A percentile compares a stretch with the other conserved stretches of the same genome.
Evolutionary conservation across 805 yeast genomes (phyloP).

Genomic region (Metschnikowia henanensis): DNA sequence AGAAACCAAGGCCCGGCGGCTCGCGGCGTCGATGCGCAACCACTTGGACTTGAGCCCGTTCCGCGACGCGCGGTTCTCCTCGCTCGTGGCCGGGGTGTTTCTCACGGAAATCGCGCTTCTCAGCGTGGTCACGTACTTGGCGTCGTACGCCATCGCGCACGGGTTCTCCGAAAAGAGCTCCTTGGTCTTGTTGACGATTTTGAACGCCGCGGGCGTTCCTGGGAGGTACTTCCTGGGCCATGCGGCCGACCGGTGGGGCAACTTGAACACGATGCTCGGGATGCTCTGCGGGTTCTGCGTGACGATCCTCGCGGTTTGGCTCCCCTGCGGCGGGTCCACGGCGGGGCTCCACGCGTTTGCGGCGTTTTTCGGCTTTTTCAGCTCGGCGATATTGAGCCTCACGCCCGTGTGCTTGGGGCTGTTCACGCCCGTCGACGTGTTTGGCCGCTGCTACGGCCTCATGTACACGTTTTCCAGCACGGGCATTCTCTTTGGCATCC

Average conservation of each 20-base stretch:
- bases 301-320: slow-evolving; percentile 56
- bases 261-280: slow-evolving; percentile 53
- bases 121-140: slow-evolving; percentile 52
- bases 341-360: slow-evolving; percentile 52
- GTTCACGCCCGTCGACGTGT: slow-evolving; percentile 60
- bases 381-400: slow-evolving; percentile 61
- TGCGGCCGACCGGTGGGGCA: slow-evolving; percentile 54
- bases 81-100: slow-evolving; percentile 41
- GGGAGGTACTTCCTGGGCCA: slow-evolving; percentile 59
- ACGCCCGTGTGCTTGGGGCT: slow-evolving; percentile 71
- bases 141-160: slow-evolving; percentile 54
- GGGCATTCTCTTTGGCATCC: slow-evolving; percentile 38
- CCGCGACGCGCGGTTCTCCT: slow-evolving; percentile 36
- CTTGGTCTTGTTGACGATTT: slow-evolving; percentile 45
- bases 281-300: slow-evolving; percentile 47
- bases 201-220: slow-evolving; percentile 46
- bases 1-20: not conserved
- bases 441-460: slow-evolving; percentile 70
- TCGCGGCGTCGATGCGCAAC: slow-evolving; percentile 5
- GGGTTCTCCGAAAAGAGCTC: slow-evolving; percentile 46
- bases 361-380: slow-evolving; percentile 55
- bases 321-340: slow-evolving; percentile 55
- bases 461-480: slow-evolving; percentile 58
- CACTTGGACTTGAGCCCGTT: slow-evolving; percentile 41
- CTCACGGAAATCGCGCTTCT: slow-evolving; percentile 53